phyloP scores from a whole-genome alignment of 768 basidiomycete species.

The Leccinellum rugosiceps region DNA sequence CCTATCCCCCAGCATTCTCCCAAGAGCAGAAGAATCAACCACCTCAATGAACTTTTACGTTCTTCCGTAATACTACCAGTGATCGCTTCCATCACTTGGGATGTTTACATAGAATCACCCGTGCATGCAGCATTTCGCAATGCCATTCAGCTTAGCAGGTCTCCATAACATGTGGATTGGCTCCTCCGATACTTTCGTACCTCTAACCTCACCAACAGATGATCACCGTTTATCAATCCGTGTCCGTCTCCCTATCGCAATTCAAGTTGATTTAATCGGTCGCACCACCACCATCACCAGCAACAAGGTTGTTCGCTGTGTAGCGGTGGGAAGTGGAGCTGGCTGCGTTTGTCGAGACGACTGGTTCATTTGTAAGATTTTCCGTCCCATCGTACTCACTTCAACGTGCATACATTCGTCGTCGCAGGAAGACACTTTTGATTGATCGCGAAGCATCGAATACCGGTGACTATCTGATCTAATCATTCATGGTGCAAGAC shows the following conservation, averaged over 20 bases:
- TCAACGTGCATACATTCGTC: not conserved
- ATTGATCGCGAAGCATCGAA: not conserved
- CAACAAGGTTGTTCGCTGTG: not conserved
- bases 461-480: not conserved
- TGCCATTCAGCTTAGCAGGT: not conserved
- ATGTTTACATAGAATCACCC: not conserved
- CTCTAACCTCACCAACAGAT: not conserved
- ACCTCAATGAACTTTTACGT: slow-evolving; percentile 2
- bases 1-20: not conserved
- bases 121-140: slow-evolving; percentile 1
- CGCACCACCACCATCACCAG: not conserved
- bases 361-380: not conserved
- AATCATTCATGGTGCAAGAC: not conserved
- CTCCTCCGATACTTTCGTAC: not conserved
- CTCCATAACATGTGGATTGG: not conserved
- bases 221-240: not conserved
- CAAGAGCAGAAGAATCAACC: slow-evolving; percentile 6
- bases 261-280: not conserved
- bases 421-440: not conserved
- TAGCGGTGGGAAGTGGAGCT: not conserved
- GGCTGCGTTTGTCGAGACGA: not conserved
- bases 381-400: not conserved
- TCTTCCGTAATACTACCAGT: slow-evolving; percentile 1
- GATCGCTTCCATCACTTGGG: not conserved
- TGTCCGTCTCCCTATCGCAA: not conserved